Percentiles rank a stretch among this genome's conserved stretches.
phyloP scores from a whole-genome alignment of 305 asterid genomes.

The Caryopteris hybrid region DNA sequence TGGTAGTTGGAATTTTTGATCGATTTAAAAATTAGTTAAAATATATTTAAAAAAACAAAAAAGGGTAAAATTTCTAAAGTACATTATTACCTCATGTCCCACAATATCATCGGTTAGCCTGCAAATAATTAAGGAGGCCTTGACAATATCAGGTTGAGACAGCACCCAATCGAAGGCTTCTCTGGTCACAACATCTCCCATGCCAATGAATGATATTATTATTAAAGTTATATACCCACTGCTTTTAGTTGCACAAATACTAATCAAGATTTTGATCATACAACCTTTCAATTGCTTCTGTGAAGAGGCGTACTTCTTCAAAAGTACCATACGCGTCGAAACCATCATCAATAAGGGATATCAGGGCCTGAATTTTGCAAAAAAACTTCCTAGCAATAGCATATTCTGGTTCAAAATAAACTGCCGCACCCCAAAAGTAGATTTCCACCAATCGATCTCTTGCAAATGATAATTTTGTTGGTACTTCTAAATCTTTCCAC shows the following conservation, averaged over 20 bases:
- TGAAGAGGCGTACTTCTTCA: conserved; percentile 22
- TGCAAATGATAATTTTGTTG: conserved; percentile 1
- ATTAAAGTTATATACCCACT: conserved; percentile 1
- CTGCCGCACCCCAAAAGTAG: conserved; percentile 21
- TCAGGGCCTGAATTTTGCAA: not conserved
- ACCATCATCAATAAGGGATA: conserved; percentile 4
- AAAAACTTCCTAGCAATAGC: conserved; percentile 17
- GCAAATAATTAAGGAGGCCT: conserved; percentile 4
- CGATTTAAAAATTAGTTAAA: no score
- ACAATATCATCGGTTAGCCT: conserved; percentile 9
- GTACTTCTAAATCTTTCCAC: conserved; percentile 21
- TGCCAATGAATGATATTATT: conserved; percentile 20
- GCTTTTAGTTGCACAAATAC: no score
- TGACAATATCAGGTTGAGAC: not conserved
- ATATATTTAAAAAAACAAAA: not conserved
- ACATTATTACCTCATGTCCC: conserved; percentile 16
- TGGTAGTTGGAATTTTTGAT: no score
- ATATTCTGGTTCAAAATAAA: conserved; percentile 19
- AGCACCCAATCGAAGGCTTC: conserved; percentile 28
- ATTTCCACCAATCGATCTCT: conserved; percentile 28
- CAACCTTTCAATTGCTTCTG: not conserved
- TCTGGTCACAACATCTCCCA: conserved; percentile 8
- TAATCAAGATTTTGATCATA: no score
- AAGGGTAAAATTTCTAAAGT: no score
- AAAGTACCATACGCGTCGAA: not conserved